Percentiles rank a stretch among this genome's conserved stretches.
Conservation (phyloP, 1,139 yeast species). For the Suhomyces chickasaworum region DNA sequence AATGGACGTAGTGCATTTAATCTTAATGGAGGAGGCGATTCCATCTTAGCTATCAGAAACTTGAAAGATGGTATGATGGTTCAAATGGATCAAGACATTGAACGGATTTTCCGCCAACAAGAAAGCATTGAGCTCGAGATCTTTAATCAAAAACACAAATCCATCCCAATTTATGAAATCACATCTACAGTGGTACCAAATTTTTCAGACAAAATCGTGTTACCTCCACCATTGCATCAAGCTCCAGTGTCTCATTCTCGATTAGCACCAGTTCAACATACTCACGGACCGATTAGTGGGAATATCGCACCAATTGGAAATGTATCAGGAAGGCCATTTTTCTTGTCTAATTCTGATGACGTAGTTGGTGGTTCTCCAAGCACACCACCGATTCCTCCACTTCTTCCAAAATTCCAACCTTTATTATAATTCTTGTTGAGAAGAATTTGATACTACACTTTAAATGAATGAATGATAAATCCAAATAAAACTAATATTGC, state of each 20-base stretch:
- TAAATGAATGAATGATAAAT: too few relatives aligned
- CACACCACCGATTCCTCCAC: constrained; percentile 30
- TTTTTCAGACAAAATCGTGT: constrained; percentile 25
- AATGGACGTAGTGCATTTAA: constrained; percentile 72
- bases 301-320: not conserved
- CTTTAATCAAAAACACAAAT: constrained; percentile 33
- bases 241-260: constrained; percentile 14
- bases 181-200: constrained; percentile 35
- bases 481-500: too few relatives aligned
- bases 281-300: not conserved
- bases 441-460: too few relatives aligned
- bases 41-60: constrained; percentile 18
- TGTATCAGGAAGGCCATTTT: constrained; percentile 16
- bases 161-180: constrained; percentile 40
- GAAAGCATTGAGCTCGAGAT: constrained; percentile 40
- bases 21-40: constrained; percentile 13
- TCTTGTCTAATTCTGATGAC: constrained; percentile 30
- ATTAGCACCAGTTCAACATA: not conserved
- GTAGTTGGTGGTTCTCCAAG: constrained; percentile 19
- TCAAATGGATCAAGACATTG: constrained; percentile 38
- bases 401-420: constrained; percentile 43
- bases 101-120: constrained; percentile 32
- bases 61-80: constrained; percentile 26
- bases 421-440: constrained; percentile 22
- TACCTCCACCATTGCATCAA: constrained; percentile 37